A percentile compares a stretch with the other conserved stretches of the same genome.
Evolutionary conservation across 139 green algal species (phyloP).

Genomic region (Bryopsis sp.): DNA sequence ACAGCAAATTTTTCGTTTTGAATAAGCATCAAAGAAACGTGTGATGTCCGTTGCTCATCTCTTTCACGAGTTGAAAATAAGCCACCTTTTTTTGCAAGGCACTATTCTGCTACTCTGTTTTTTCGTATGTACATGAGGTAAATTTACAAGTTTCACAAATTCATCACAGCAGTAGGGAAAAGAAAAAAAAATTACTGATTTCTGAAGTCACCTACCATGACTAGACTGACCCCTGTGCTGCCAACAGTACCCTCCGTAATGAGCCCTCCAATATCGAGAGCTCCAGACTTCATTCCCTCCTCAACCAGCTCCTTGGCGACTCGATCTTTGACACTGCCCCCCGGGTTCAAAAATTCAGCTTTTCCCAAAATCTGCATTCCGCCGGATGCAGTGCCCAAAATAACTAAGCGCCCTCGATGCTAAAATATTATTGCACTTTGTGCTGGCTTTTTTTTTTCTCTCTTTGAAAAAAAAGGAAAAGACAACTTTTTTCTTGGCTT

Average conservation of each 20-base stretch:
- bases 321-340: conserved; percentile 83
- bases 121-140: conserved; percentile 12
- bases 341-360: conserved; percentile 89
- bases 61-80: neutral
- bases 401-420: neutral
- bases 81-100: no score
- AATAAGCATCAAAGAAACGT: no score
- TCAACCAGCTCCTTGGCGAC: conserved; percentile 77
- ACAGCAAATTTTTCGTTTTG: no score
- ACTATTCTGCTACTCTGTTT: neutral
- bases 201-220: conserved; percentile 66
- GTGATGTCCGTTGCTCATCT: neutral
- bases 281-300: conserved; percentile 51
- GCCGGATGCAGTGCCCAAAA: neutral
- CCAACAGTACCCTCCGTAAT: conserved; percentile 88
- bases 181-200: no score
- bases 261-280: conserved; percentile 51
- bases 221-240: conserved; percentile 79
- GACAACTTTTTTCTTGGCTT: neutral
- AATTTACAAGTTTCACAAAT: conserved; percentile 15
- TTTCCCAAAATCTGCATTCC: conserved; percentile 80
- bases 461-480: neutral
- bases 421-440: neutral
- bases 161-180: no score
- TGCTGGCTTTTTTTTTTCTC: neutral